phyloP scores from a whole-genome alignment of 176 grass and related monocot genomes.

The Eleusine indica region DNA sequence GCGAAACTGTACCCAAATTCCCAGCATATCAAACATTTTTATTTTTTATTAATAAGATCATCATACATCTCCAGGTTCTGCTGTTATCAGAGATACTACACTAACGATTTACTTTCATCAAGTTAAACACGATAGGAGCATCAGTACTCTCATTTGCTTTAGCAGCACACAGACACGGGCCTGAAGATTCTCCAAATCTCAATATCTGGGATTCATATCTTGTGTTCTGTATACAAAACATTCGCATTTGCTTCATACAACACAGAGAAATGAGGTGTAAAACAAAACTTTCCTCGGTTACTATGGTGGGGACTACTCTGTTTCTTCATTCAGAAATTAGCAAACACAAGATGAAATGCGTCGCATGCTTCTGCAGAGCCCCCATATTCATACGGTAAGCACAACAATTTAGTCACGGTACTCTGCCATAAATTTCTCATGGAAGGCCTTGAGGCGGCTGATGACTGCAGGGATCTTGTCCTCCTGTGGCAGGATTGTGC shows the following conservation, averaged over 20 bases:
- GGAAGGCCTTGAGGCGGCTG: constrained; percentile 68
- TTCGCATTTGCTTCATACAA: not conserved
- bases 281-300: not conserved
- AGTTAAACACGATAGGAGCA: not conserved
- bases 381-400: not conserved
- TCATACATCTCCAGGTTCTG: not conserved
- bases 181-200: not conserved
- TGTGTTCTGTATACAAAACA: not conserved
- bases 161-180: not conserved
- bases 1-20: not conserved
- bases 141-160: not conserved
- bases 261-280: not conserved
- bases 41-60: too few species aligned
- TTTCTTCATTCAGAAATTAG: constrained; percentile 32
- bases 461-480: constrained; percentile 90
- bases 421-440: constrained; percentile 81
- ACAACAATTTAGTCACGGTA: constrained; percentile 52
- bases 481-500: constrained; percentile 96
- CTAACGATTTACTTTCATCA: not conserved
- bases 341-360: not conserved
- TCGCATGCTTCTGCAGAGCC: constrained; percentile 4
- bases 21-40: not conserved
- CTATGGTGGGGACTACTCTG: not conserved
- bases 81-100: not conserved
- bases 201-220: not conserved